Conservation (phyloP, 108 stramenopile species). For the Cylindrotheca closterium region DNA sequence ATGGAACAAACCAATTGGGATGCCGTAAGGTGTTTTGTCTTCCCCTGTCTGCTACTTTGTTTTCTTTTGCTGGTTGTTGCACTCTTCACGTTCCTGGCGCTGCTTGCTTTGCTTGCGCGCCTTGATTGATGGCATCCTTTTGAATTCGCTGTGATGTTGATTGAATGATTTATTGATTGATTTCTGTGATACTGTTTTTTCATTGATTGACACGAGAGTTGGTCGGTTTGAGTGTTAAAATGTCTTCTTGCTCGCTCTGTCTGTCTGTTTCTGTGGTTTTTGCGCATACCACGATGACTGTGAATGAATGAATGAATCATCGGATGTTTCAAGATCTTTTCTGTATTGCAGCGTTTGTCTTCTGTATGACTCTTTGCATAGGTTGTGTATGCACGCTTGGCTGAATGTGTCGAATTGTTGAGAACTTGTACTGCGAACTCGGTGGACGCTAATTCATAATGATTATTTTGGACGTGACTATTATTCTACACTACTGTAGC, state of each 20-base stretch:
- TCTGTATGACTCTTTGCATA: too few species aligned
- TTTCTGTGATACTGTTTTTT: not conserved
- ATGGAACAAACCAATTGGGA: slow-evolving; percentile 87
- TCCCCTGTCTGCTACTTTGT: not conserved
- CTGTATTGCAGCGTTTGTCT: too few species aligned
- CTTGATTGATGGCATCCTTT: not conserved
- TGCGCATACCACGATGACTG: too few species aligned
- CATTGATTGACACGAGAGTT: not conserved
- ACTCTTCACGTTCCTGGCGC: not conserved
- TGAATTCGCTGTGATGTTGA: not conserved
- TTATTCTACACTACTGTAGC: too few species aligned
- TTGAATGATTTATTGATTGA: not conserved
- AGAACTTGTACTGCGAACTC: too few species aligned
- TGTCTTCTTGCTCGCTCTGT: not conserved
- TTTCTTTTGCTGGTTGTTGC: slow-evolving; percentile 13
- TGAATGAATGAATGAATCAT: too few species aligned
- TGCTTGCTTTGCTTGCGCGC: not conserved
- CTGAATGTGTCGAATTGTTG: too few species aligned
- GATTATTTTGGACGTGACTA: too few species aligned
- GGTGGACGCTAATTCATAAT: too few species aligned
- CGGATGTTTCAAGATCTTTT: too few species aligned
- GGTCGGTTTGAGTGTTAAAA: not conserved
- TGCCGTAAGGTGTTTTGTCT: slow-evolving; percentile 52
- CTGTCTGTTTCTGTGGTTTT: not conserved
- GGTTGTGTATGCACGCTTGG: too few species aligned